phyloP scores from a whole-genome alignment of 331 rosid species.

The Quercus lobata region DNA sequence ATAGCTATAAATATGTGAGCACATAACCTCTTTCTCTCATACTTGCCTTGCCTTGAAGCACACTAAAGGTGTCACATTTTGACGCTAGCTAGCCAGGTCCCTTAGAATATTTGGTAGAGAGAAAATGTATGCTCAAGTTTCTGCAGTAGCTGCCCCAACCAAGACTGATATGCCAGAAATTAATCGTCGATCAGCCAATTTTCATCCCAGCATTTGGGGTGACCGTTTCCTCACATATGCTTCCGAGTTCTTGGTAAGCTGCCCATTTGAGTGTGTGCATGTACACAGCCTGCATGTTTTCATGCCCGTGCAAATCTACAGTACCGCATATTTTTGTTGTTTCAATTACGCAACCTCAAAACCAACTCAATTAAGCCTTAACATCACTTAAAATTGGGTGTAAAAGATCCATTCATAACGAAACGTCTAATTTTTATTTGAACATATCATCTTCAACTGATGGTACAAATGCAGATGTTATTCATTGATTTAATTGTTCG shows the following conservation, averaged over 20 bases:
- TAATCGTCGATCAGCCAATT: constrained; percentile 25
- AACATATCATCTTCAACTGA: neutral
- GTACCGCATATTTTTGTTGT: neutral
- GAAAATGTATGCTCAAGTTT: neutral
- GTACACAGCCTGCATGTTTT: too few species aligned
- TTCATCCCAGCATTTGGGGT: constrained; percentile 43
- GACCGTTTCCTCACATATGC: constrained; percentile 21
- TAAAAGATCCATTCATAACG: too few species aligned
- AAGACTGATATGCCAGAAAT: neutral
- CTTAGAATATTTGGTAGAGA: too few species aligned
- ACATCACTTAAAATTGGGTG: too few species aligned
- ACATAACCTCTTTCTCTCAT: too few species aligned
- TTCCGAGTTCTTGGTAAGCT: constrained; percentile 8
- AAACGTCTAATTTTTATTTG: too few species aligned
- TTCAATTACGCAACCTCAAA: neutral
- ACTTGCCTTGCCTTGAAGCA: too few species aligned
- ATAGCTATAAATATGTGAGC: too few species aligned
- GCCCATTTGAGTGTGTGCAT: neutral
- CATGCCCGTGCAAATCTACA: too few species aligned
- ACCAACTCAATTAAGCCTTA: too few species aligned
- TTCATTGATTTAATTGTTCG: neutral
- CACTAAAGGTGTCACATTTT: too few species aligned
- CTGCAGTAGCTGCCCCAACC: neutral
- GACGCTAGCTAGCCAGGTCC: too few species aligned
- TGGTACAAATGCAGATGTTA: neutral